phyloP scores from a whole-genome alignment of 208 protist species.

The Leishmania tarentolae region DNA sequence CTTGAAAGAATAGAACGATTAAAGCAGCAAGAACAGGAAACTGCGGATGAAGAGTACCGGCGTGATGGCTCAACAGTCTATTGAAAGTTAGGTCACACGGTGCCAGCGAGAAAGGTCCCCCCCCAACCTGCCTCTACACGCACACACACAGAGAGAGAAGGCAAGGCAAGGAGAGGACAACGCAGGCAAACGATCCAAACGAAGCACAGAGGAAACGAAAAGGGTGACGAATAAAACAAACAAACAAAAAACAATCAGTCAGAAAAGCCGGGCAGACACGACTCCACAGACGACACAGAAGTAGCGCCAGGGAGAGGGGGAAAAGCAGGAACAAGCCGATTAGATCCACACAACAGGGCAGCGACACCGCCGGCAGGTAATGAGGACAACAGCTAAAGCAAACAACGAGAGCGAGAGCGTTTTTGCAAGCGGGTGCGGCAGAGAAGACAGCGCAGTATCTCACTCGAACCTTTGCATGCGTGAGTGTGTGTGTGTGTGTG shows the following conservation, averaged over 20 bases:
- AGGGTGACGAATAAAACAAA: not conserved
- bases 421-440: not conserved
- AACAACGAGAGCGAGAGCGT: too few relatives aligned
- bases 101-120: not conserved
- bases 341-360: too few relatives aligned
- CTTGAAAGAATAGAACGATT: not conserved
- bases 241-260: not conserved
- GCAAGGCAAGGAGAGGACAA: not conserved
- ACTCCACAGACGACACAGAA: not conserved
- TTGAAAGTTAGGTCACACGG: not conserved
- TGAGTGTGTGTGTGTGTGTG: not conserved
- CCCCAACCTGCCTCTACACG: not conserved
- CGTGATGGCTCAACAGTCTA: not conserved
- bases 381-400: too few relatives aligned
- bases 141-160: not conserved
- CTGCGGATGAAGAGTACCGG: not conserved
- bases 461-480: not conserved
- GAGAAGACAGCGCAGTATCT: not conserved
- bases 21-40: not conserved
- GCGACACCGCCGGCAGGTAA: too few relatives aligned
- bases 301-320: too few relatives aligned
- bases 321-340: too few relatives aligned
- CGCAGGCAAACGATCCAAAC: not conserved
- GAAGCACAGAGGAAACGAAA: not conserved
- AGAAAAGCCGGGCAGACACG: not conserved